Conservation (phyloP, 768 basidiomycete species). For the Lactarius deliciosus region DNA sequence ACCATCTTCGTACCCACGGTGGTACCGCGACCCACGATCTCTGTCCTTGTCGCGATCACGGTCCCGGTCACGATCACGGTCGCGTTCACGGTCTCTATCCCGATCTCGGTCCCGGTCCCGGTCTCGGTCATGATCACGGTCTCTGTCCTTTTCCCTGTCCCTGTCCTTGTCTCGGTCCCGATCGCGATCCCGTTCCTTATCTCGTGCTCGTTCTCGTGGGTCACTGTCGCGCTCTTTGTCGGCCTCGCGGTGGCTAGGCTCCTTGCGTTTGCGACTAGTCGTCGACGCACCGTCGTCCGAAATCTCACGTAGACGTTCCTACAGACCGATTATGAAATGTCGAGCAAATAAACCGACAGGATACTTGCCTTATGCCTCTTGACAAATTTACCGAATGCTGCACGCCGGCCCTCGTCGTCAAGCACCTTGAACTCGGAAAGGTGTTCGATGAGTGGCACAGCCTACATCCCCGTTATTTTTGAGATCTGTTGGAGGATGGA, state of each 20-base stretch:
- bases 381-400: constrained; percentile 85
- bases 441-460: constrained; percentile 72
- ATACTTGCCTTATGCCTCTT: constrained; percentile 79
- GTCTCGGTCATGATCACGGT: constrained; percentile 27
- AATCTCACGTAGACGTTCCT: constrained; percentile 75
- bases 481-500: constrained; percentile 8
- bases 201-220: constrained; percentile 40
- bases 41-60: constrained; percentile 23
- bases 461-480: constrained; percentile 42
- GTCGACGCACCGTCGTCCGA: constrained; percentile 83
- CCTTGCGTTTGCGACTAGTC: constrained; percentile 78
- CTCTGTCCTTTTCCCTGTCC: constrained; percentile 20
- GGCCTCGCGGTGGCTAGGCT: constrained; percentile 45
- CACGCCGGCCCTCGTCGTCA: constrained; percentile 78
- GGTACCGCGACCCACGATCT: constrained; percentile 30
- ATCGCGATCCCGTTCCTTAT: constrained; percentile 37
- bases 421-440: constrained; percentile 85
- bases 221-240: constrained; percentile 40
- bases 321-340: constrained; percentile 6
- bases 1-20: constrained; percentile 23
- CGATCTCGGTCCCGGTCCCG: constrained; percentile 32
- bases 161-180: constrained; percentile 33
- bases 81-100: constrained; percentile 32
- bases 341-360: constrained; percentile 1
- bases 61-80: constrained; percentile 35